Evolutionary conservation across 306 rosid genomes (phyloP).

Genomic region (Malus orientalis): DNA sequence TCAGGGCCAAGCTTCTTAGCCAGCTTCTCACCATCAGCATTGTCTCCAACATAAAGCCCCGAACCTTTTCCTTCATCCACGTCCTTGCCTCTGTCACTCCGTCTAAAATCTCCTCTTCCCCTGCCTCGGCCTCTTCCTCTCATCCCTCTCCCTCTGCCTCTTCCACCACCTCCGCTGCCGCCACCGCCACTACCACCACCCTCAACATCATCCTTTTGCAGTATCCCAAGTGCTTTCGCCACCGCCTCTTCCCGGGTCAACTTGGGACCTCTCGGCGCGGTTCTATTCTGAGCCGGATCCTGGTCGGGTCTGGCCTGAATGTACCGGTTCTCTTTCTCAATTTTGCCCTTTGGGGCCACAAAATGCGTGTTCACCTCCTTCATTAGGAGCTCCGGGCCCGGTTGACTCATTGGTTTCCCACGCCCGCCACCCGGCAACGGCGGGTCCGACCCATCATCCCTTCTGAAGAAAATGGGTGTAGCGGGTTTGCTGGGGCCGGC

Average conservation of each 20-base stretch:
- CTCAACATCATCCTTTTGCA: slow-evolving; percentile 16
- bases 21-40: slow-evolving; percentile 72
- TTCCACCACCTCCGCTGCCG: not conserved
- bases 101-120: slow-evolving; percentile 28
- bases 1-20: slow-evolving; percentile 65
- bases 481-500: slow-evolving; percentile 33
- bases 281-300: not conserved
- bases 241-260: slow-evolving; percentile 41
- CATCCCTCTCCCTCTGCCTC: slow-evolving; percentile 14
- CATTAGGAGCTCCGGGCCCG: slow-evolving; percentile 7
- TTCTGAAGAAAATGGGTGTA: slow-evolving; percentile 34
- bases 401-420: slow-evolving; percentile 39
- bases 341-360: slow-evolving; percentile 2
- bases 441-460: slow-evolving; percentile 21
- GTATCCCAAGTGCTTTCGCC: slow-evolving; percentile 28
- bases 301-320: slow-evolving; percentile 16
- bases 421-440: slow-evolving; percentile 48
- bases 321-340: slow-evolving; percentile 44
- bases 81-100: slow-evolving; percentile 34
- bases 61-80: slow-evolving; percentile 15
- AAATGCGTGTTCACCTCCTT: slow-evolving; percentile 16
- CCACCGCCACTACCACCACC: slow-evolving; percentile 13
- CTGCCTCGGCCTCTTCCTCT: slow-evolving; percentile 28
- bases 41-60: slow-evolving; percentile 51
- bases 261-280: slow-evolving; percentile 6